A percentile compares a stretch with the other conserved stretches of the same genome.
Evolutionary conservation across 2,329 filamentous ascomycete species (phyloP).

Genomic region (Arthrobotrys megalospora): DNA sequence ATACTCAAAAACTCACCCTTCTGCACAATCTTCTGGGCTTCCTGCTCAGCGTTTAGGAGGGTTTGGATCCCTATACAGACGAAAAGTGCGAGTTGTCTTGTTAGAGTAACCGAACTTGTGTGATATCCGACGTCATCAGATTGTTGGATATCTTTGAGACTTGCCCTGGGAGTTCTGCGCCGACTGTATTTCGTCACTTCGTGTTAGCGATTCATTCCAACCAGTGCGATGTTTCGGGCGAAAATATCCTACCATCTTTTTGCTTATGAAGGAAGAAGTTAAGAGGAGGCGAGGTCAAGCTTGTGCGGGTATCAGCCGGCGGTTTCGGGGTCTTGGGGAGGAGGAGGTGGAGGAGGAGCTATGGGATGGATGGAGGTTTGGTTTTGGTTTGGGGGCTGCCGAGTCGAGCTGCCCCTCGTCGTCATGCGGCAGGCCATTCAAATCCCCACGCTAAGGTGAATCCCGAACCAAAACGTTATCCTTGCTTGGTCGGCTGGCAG

Average conservation of each 20-base stretch:
- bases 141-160: constrained; percentile 44
- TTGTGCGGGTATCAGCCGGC: constrained; percentile 30
- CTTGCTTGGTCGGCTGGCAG: background rate
- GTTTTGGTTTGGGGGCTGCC: background rate
- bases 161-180: constrained; percentile 98
- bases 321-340: constrained; percentile 32
- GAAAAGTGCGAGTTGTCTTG: background rate
- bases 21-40: constrained; percentile 99
- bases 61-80: constrained; percentile 54
- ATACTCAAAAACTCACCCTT: constrained; percentile 75
- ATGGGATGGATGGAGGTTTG: constrained; percentile 11
- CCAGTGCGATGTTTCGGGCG: background rate
- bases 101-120: constrained; percentile 66
- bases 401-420: constrained; percentile 49
- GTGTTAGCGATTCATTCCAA: constrained; percentile 15
- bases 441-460: constrained; percentile 42
- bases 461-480: constrained; percentile 16
- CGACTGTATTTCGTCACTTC: constrained; percentile 74
- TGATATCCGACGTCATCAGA: constrained; percentile 28
- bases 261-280: constrained; percentile 2
- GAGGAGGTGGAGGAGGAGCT: too few relatives aligned
- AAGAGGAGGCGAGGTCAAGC: constrained; percentile 2
- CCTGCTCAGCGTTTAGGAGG: constrained; percentile 84
- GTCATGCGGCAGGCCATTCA: constrained; percentile 25
- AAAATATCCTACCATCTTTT: constrained; percentile 48